phyloP scores from a whole-genome alignment of 192 early-diverging fungal species.

The Backusella macrospora region DNA sequence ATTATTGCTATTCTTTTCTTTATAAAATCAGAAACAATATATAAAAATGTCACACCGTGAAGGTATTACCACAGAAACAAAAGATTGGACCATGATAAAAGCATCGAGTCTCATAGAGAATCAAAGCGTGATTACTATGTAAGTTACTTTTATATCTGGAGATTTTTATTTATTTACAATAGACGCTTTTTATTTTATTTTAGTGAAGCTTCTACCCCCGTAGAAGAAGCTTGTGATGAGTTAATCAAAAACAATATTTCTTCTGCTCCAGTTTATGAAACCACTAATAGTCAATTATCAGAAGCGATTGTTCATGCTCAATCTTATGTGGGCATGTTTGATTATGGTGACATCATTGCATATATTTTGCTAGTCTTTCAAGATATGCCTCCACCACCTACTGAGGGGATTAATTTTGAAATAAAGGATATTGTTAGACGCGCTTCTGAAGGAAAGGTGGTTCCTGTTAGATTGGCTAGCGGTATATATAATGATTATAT shows the following conservation, averaged over 20 bases:
- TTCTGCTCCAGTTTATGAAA: constrained; percentile 80
- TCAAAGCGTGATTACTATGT: constrained; percentile 69
- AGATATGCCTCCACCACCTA: constrained; percentile 44
- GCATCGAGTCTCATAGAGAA: constrained; percentile 60
- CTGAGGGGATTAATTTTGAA: constrained; percentile 50
- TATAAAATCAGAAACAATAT: neutral
- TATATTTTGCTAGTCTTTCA: constrained; percentile 72
- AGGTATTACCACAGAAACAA: constrained; percentile 22
- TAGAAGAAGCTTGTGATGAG: constrained; percentile 73
- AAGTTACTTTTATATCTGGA: constrained; percentile 41
- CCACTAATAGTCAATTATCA: neutral
- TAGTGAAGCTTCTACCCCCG: constrained; percentile 57
- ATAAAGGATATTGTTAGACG: constrained; percentile 58
- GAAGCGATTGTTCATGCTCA: constrained; percentile 25
- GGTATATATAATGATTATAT: constrained; percentile 41
- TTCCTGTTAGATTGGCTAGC: constrained; percentile 66
- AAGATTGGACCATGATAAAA: constrained; percentile 68
- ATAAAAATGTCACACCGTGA: constrained; percentile 24
- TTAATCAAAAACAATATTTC: constrained; percentile 77
- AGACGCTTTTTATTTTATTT: neutral
- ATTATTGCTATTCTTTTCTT: neutral
- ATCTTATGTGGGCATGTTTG: constrained; percentile 84
- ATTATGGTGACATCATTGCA: constrained; percentile 80
- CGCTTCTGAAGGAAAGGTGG: constrained; percentile 48
- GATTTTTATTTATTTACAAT: neutral